Percentiles rank a stretch among this genome's conserved stretches.
These are phyloP conservation scores for Acmispon strigosus DNA, from an alignment of 306 rosid genomes.

Conservation along the genomic window DNA sequence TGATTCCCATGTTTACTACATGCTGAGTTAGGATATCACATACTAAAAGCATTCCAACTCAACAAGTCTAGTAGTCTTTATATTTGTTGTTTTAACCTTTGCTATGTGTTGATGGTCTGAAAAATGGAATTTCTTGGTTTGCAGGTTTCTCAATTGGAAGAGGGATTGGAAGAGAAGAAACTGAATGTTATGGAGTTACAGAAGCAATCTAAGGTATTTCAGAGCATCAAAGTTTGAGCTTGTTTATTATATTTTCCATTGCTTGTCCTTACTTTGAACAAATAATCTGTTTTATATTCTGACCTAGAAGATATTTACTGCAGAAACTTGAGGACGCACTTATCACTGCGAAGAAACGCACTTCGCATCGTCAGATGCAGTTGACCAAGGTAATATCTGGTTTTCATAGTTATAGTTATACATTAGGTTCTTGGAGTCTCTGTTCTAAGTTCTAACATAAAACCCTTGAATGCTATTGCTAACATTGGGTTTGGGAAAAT, in stretches of 20 bases:
- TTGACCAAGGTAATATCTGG: conserved; percentile 57
- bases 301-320: conserved; percentile 21
- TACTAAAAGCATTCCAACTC: conserved; percentile 1
- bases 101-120: conserved; percentile 16
- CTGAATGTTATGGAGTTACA: conserved; percentile 47
- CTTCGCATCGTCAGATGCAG: conserved; percentile 60
- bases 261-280: background rate
- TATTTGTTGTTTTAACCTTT: conserved; percentile 3
- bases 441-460: background rate
- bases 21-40: background rate
- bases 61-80: background rate
- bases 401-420: background rate
- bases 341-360: conserved; percentile 61
- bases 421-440: background rate
- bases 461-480: conserved; percentile 17
- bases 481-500: conserved; percentile 18
- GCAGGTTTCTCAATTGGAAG: conserved; percentile 59
- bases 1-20: background rate
- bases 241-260: background rate
- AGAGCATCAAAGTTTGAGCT: conserved; percentile 1
- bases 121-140: conserved; percentile 23
- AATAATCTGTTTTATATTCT: conserved; percentile 13
- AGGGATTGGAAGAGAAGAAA: conserved; percentile 37
- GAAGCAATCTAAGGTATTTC: conserved; percentile 59
- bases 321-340: conserved; percentile 93